Percentiles rank a stretch among this genome's conserved stretches.
Evolutionary conservation across 2,329 filamentous ascomycete genomes (phyloP).

Genomic region (Cylindrodendrum hubeiense): DNA sequence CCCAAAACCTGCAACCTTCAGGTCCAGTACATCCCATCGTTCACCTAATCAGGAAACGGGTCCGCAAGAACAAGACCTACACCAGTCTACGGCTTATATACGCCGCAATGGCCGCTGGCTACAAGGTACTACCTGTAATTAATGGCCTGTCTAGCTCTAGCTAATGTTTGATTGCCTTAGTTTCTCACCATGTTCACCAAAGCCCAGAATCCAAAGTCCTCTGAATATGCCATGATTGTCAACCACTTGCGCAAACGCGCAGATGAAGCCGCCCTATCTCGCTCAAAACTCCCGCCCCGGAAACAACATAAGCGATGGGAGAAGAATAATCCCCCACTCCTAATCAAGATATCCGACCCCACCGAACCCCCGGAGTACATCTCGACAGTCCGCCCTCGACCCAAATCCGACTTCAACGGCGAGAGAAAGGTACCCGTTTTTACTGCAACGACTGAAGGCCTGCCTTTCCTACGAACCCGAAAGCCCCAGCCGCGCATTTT

Average conservation of each 20-base stretch:
- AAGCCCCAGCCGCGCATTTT: constrained; percentile 75
- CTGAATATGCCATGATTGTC: constrained; percentile 57
- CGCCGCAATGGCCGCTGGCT: constrained; percentile 74
- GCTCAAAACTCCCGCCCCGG: constrained; percentile 31
- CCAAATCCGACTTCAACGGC: constrained; percentile 57
- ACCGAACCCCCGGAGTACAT: constrained; percentile 61
- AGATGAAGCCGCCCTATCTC: constrained; percentile 37
- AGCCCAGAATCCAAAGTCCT: constrained; percentile 52
- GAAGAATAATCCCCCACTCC: constrained; percentile 39
- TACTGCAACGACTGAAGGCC: constrained; percentile 61
- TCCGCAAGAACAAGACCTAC: constrained; percentile 69
- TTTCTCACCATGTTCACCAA: constrained; percentile 57
- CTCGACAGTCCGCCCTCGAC: constrained; percentile 60
- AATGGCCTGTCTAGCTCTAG: neutral
- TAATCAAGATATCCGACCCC: constrained; percentile 50
- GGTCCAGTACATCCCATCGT: constrained; percentile 59
- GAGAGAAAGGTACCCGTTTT: constrained; percentile 67
- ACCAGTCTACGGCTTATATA: constrained; percentile 71
- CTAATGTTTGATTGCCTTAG: constrained; percentile 36
- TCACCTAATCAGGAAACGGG: constrained; percentile 71
- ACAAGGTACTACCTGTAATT: constrained; percentile 62
- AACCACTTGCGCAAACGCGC: constrained; percentile 53
- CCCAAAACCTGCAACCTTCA: constrained; percentile 53
- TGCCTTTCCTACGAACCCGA: constrained; percentile 74
- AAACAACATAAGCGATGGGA: constrained; percentile 9